Base-by-base conservation (phyloP, 176 grass and related monocot species). In the Calamus simplicifolius region DNA sequence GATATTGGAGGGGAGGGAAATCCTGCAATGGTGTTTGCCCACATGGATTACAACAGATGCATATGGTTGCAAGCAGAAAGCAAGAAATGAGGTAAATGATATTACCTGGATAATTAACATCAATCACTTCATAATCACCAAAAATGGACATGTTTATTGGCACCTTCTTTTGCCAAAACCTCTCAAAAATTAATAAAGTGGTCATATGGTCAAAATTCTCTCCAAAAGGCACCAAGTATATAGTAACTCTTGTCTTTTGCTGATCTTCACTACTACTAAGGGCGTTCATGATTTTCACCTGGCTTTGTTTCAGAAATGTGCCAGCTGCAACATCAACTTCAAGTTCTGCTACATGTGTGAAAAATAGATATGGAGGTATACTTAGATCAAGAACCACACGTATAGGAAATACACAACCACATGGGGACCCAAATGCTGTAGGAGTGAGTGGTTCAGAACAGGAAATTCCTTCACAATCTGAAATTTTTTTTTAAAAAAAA, bases 261-360 rank as follows among this genome's bases (percentile, higher is more conserved):
- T 88, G 77, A 79, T 97, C 79, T 25, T 85, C 58, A n/a, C 85
- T 59, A 75, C 87, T 87, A 71, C 84, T 61, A 76, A 88, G 70
- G 64, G 92, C 92, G 67, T 78, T 81, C 83, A 97, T 97, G 70
- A 97, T 97, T 73, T 97, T 97, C 61, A 97, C 84, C 66, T 91
- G 92, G 62, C 87, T 97, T 81, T 91, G 92, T 75, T 91, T 97
- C 78, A 97, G 78, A 72, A 91, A 97, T 29, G 84, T 88, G 5
- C 92, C 92, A 60, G 81, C 79, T 69, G 92, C 87, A 80, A 97
- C 72, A 68, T 97, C 87, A 68, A 88, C 75, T 79, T 97, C 87
- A 70, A 97, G 67, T 64, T 97, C 81, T 50, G 69, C 77, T 68
- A 85, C 91, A 62, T 73, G 81, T 66, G 83, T 88, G 68, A 97